Evolutionary conservation across 306 rosid species (phyloP), one percentile per base, ranked within the genome.

Genomic region (Canavalia gladiata): DNA sequence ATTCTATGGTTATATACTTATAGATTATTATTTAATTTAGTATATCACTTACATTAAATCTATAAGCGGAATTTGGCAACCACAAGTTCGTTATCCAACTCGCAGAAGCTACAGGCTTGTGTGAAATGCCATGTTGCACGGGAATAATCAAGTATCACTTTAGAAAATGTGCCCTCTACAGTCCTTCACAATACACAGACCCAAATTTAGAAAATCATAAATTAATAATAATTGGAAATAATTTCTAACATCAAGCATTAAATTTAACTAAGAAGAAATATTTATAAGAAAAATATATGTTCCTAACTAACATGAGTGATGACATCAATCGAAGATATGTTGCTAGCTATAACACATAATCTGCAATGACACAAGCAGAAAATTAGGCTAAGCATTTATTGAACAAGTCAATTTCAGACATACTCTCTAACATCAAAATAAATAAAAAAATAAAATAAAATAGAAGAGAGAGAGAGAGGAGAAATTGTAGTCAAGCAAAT

Each of bases 291-390:
- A 18, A 18, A 18, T 18, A 18, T 18, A 18, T 18, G 25, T 18
- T 18, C 25, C 25, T 18, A 18, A 18, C 25, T 18, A 80, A 96
- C 90, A 78, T 96, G 97, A 41, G 98, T 93, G 79, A 96, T 88
- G 57, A 96, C 99, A 83, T 96, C 99, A 41, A 96, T 96, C 0
- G 99, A 97, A 4, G 98, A 90, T 64, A 96, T 93, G 80, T 96
- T 93, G 63, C 98, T 97, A 69, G 98, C 98, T 68, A 96, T 93
- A 33, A 96, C 93, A 86, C 99, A 95, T 0, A 92, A 25, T 60
- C 98, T 96, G 87, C 94, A 86, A 10, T 52, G 37, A 74, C 35
- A 67, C 11, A 31, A 62, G 55, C 35, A 18, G 9, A 73, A 70
- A 42, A 66, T 68, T 25, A 45, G 56, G 63, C 47, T 10, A 59